phyloP scores from a whole-genome alignment of 805 yeast species.

The Schwanniomyces pseudopolymorphus region DNA sequence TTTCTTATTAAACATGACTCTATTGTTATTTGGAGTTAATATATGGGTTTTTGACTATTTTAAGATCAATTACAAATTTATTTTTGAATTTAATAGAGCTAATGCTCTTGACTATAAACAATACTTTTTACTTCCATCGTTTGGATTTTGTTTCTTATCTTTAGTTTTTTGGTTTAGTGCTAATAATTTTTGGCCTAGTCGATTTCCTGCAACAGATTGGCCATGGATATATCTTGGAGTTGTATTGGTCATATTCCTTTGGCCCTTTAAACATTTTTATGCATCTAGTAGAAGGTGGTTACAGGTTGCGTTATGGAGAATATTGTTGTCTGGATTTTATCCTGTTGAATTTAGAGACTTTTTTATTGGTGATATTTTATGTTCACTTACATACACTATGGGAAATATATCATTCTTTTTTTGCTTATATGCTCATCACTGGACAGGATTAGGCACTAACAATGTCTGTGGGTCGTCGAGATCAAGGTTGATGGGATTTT shows the following conservation, averaged over 20 bases:
- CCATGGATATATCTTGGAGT: constrained; percentile 76
- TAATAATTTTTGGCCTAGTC: constrained; percentile 59
- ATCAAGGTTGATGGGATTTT: constrained; percentile 78
- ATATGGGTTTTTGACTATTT: constrained; percentile 69
- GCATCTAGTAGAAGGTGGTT: constrained; percentile 78
- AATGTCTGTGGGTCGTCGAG: constrained; percentile 71
- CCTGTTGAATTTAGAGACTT: constrained; percentile 96
- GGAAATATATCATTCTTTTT: constrained; percentile 84
- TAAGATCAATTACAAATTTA: constrained; percentile 86
- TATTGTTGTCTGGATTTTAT: constrained; percentile 78
- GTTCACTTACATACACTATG: constrained; percentile 84
- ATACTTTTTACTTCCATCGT: constrained; percentile 62
- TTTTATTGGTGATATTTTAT: constrained; percentile 86
- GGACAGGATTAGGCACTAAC: constrained; percentile 64
- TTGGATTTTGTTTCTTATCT: constrained; percentile 55
- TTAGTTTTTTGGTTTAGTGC: constrained; percentile 77
- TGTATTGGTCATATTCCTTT: constrained; percentile 45
- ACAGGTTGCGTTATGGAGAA: constrained; percentile 65
- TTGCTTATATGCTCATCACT: constrained; percentile 73
- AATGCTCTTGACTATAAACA: constrained; percentile 66
- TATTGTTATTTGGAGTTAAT: constrained; percentile 63
- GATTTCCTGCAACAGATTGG: constrained; percentile 66
- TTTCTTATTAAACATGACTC: constrained; percentile 59
- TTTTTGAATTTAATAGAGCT: constrained; percentile 80
- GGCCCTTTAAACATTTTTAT: constrained; percentile 61